Percentiles rank a stretch among this genome's conserved stretches.
Conservation (phyloP, 2,329 filamentous ascomycete genomes). For the Dactylellina leptospora region DNA sequence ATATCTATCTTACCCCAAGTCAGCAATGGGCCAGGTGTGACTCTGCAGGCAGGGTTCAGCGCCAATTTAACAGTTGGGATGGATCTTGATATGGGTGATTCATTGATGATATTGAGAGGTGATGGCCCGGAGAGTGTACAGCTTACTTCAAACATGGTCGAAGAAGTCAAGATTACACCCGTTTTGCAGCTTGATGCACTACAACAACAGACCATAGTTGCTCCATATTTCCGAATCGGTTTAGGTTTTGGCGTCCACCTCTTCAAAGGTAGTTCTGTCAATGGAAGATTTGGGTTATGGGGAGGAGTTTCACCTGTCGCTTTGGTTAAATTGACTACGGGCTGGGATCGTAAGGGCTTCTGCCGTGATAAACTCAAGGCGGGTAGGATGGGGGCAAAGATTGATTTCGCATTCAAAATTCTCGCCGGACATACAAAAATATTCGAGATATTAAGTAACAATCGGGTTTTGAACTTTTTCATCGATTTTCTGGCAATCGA, state of each 20-base stretch:
- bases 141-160: not conserved
- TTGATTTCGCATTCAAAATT: slow-evolving; percentile 15
- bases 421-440: slow-evolving; percentile 2
- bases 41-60: not conserved
- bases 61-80: slow-evolving; percentile 32
- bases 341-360: slow-evolving; percentile 7
- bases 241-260: slow-evolving; percentile 21
- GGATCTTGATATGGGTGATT: slow-evolving; percentile 2
- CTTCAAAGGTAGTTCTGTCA: slow-evolving; percentile 14
- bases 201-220: slow-evolving; percentile 7
- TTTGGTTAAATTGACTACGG: not conserved
- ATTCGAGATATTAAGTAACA: not conserved
- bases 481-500: not conserved
- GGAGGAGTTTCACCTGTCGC: slow-evolving; percentile 19
- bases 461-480: not conserved
- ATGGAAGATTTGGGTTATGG: slow-evolving; percentile 12
- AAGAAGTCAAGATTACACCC: not conserved
- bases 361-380: slow-evolving; percentile 11
- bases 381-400: slow-evolving; percentile 17
- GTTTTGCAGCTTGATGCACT: not conserved
- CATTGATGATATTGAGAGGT: not conserved
- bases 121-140: not conserved
- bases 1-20: slow-evolving; percentile 13
- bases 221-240: slow-evolving; percentile 25
- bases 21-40: slow-evolving; percentile 24